Evolutionary conservation across 2,329 filamentous ascomycete genomes (phyloP).

Genomic region (Aureobasidium sp.): DNA sequence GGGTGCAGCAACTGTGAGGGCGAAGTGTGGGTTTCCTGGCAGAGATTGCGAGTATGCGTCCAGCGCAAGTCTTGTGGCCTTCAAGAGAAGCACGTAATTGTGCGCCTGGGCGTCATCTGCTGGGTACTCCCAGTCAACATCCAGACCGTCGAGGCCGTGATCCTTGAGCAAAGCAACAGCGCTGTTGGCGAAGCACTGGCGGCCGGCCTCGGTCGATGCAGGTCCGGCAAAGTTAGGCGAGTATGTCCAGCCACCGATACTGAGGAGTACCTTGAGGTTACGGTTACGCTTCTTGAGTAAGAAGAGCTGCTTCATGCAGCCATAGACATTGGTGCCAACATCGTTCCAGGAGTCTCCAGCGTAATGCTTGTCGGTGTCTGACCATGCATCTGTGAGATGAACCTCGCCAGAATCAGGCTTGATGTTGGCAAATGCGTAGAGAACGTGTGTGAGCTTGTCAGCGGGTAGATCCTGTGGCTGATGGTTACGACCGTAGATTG

Average conservation of each 20-base stretch:
- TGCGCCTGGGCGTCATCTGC: slow-evolving; percentile 30
- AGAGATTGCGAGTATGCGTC: slow-evolving; percentile 32
- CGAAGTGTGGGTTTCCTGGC: slow-evolving; percentile 28
- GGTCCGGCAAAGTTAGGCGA: slow-evolving; percentile 68
- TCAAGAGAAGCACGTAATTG: slow-evolving; percentile 32
- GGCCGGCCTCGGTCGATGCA: slow-evolving; percentile 51
- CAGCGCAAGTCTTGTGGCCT: slow-evolving; percentile 29
- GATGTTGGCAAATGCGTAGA: slow-evolving; percentile 89
- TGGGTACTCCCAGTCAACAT: slow-evolving; percentile 42
- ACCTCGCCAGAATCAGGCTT: slow-evolving; percentile 72
- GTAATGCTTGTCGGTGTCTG: slow-evolving; percentile 63
- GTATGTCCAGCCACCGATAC: slow-evolving; percentile 75
- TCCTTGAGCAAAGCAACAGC: slow-evolving; percentile 70
- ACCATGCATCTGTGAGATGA: slow-evolving; percentile 57
- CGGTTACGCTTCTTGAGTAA: slow-evolving; percentile 68
- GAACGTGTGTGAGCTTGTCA: slow-evolving; percentile 75
- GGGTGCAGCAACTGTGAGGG: slow-evolving; percentile 37
- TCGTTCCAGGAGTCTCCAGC: slow-evolving; percentile 56
- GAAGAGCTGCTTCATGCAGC: slow-evolving; percentile 68
- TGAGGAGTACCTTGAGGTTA: slow-evolving; percentile 69
- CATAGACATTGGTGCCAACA: slow-evolving; percentile 63
- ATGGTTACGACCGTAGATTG: slow-evolving; percentile 79
- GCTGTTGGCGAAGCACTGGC: slow-evolving; percentile 57
- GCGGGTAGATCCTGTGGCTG: slow-evolving; percentile 75
- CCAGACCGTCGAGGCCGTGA: slow-evolving; percentile 56